Evolutionary conservation across 164 flowering plant genomes (phyloP).

Genomic region (Dillenia suffruticosa): DNA sequence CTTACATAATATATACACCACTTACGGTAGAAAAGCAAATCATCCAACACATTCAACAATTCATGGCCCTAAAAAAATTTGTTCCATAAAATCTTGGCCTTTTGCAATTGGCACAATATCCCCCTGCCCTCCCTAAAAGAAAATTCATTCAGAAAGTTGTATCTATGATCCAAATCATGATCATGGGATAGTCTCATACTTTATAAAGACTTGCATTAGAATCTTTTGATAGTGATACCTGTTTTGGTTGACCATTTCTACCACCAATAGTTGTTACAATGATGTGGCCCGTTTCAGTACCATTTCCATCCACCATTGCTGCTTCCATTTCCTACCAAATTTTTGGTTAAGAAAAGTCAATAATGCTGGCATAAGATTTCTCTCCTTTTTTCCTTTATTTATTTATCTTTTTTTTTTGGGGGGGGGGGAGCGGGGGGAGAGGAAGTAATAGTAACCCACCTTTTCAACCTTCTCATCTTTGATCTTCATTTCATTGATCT

Average conservation of each 20-base stretch:
- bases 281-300: slow-evolving; percentile 73
- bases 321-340: slow-evolving; percentile 65
- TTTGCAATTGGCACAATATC: too few species aligned
- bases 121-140: neutral
- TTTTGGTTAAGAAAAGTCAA: neutral
- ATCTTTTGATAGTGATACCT: slow-evolving; percentile 28
- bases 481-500: slow-evolving; percentile 66
- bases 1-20: too few species aligned
- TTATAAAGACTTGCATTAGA: too few species aligned
- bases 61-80: too few species aligned
- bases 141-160: neutral
- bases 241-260: slow-evolving; percentile 72
- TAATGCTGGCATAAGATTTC: neutral
- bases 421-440: too few species aligned
- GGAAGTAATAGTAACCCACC: neutral
- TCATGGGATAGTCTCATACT: too few species aligned
- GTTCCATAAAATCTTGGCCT: too few species aligned
- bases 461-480: slow-evolving; percentile 56
- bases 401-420: too few species aligned
- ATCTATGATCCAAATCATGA: too few species aligned
- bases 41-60: too few species aligned
- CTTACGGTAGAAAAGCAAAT: too few species aligned
- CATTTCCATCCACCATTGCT: slow-evolving; percentile 64
- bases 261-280: slow-evolving; percentile 80
- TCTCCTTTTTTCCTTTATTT: too few species aligned